phyloP scores from a whole-genome alignment of 73 alveolate species.

The Symbiodinium pilosum region DNA sequence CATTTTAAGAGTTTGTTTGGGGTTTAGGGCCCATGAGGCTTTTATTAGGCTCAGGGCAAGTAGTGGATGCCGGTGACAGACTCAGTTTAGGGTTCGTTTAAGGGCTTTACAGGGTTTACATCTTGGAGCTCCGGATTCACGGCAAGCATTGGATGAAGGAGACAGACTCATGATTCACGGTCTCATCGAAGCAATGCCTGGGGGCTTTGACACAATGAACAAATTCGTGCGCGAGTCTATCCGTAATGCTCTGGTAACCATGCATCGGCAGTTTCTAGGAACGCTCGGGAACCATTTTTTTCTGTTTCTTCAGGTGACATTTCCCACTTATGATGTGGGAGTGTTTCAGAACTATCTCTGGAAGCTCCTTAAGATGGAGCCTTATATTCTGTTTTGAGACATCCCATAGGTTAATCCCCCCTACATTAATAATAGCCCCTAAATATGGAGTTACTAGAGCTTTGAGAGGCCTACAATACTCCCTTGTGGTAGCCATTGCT shows the following conservation, averaged over 20 bases:
- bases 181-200: not conserved
- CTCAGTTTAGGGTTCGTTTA: not conserved
- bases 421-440: too few species aligned
- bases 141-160: not conserved
- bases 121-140: not conserved
- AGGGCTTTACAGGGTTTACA: not conserved
- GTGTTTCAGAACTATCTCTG: too few species aligned
- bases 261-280: not conserved
- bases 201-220: conserved; percentile 20
- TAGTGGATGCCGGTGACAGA: not conserved
- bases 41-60: not conserved
- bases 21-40: not conserved
- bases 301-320: too few species aligned
- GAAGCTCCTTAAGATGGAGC: too few species aligned
- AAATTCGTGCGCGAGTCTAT: not conserved
- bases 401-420: too few species aligned
- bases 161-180: not conserved
- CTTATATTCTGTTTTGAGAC: too few species aligned
- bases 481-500: too few species aligned
- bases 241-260: not conserved
- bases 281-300: too few species aligned
- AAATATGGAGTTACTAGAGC: too few species aligned
- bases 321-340: too few species aligned
- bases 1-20: not conserved
- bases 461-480: too few species aligned